These are phyloP conservation scores for Rosellinia necatrix DNA, from an alignment of 2,329 filamentous ascomycete species.

Conservation along the genomic window DNA sequence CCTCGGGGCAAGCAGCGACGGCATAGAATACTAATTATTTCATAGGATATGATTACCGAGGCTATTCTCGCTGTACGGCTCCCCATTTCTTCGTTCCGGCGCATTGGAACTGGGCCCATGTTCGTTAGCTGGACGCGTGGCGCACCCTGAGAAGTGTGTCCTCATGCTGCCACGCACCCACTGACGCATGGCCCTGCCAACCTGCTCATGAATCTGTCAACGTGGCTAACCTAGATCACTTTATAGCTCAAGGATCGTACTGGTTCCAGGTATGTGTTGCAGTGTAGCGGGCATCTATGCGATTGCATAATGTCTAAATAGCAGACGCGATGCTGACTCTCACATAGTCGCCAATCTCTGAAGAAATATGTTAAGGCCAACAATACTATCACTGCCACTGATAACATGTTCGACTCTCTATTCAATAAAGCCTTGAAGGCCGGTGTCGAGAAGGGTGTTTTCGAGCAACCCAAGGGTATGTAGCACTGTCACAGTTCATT, in stretches of 20 bases:
- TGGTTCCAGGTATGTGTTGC: slow-evolving; percentile 54
- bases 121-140: slow-evolving; percentile 33
- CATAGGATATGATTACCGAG: slow-evolving; percentile 67
- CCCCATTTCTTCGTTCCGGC: slow-evolving; percentile 42
- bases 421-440: slow-evolving; percentile 73
- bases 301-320: background rate
- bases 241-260: slow-evolving; percentile 66
- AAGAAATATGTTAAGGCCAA: slow-evolving; percentile 59
- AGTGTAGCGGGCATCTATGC: background rate
- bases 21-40: slow-evolving; percentile 42
- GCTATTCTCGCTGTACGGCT: slow-evolving; percentile 63
- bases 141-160: background rate
- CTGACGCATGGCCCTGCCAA: background rate
- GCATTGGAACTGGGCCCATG: slow-evolving; percentile 40
- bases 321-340: slow-evolving; percentile 39
- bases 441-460: slow-evolving; percentile 85
- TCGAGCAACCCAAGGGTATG: slow-evolving; percentile 87
- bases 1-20: slow-evolving; percentile 26
- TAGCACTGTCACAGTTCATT: background rate
- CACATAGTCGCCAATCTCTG: slow-evolving; percentile 57
- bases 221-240: slow-evolving; percentile 20
- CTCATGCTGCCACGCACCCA: slow-evolving; percentile 8
- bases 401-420: slow-evolving; percentile 64
- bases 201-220: background rate
- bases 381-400: slow-evolving; percentile 43